Conservation (phyloP, 1,284 basidiomycete genomes). For the Microbotryum violaceum region DNA sequence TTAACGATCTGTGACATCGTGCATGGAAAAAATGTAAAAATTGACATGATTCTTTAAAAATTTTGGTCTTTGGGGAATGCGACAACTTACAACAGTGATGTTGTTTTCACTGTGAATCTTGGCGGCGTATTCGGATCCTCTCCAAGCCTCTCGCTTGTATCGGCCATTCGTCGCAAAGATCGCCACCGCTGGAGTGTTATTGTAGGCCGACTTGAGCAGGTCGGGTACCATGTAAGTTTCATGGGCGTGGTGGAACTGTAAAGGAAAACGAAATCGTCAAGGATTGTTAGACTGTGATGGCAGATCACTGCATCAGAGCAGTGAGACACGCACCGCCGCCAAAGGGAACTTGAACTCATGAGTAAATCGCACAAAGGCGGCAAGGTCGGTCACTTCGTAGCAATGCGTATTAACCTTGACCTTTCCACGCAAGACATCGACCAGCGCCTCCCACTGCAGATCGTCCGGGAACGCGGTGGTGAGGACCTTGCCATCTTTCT, state of each 20-base stretch:
- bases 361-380: slow-evolving; percentile 53
- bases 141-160: slow-evolving; percentile 78
- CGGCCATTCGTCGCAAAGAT: slow-evolving; percentile 61
- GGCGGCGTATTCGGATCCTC: slow-evolving; percentile 76
- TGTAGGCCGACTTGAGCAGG: slow-evolving; percentile 61
- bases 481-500: slow-evolving; percentile 54
- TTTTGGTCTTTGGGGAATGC: not conserved
- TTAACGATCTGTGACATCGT: slow-evolving; percentile 39
- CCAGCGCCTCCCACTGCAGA: slow-evolving; percentile 73
- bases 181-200: slow-evolving; percentile 58
- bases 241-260: slow-evolving; percentile 69
- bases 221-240: slow-evolving; percentile 78
- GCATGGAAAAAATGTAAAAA: too few species aligned
- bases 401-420: slow-evolving; percentile 69
- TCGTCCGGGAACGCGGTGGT: slow-evolving; percentile 60
- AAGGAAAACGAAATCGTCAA: not conserved
- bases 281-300: not conserved
- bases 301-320: not conserved
- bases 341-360: slow-evolving; percentile 69
- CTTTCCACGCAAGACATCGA: slow-evolving; percentile 71
- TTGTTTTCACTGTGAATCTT: slow-evolving; percentile 67
- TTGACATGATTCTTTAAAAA: too few species aligned
- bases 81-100: slow-evolving; percentile 52
- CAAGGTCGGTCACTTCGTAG: slow-evolving; percentile 65
- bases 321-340: slow-evolving; percentile 23